Percentiles rank a stretch among this genome's conserved stretches.
phyloP scores from a whole-genome alignment of 495 filamentous ascomycete genomes.

The Neurospora discreta region DNA sequence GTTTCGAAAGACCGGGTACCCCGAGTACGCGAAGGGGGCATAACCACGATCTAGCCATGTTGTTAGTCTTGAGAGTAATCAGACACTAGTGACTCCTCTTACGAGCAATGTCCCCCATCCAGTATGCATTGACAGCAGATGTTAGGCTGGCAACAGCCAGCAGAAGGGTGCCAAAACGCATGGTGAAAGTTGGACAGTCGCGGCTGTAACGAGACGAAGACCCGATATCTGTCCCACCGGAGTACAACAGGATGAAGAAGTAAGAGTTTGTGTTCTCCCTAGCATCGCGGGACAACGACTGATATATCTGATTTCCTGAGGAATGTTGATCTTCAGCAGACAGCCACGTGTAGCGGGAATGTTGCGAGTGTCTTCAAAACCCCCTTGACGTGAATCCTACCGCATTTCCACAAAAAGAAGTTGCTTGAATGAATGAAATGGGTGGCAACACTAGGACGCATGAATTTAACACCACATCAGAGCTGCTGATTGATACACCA shows the following conservation, averaged over 20 bases:
- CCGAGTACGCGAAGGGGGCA: slow-evolving; percentile 31
- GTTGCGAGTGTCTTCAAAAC: too few relatives aligned
- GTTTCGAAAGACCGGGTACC: slow-evolving; percentile 47
- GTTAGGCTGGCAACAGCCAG: slow-evolving; percentile 27
- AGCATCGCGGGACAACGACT: not conserved
- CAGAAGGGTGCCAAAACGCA: slow-evolving; percentile 29
- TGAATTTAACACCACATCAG: not conserved
- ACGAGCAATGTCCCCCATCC: slow-evolving; percentile 34
- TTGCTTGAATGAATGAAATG: not conserved
- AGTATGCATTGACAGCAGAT: slow-evolving; percentile 29
- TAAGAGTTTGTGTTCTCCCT: not conserved
- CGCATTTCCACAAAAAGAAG: not conserved
- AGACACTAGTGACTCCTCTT: slow-evolving; percentile 3
- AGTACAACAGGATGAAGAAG: slow-evolving; percentile 4
- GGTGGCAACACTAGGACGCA: not conserved
- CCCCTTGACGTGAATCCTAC: not conserved
- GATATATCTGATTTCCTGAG: not conserved
- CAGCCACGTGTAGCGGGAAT: not conserved
- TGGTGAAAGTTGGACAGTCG: slow-evolving; percentile 7
- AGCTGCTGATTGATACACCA: not conserved
- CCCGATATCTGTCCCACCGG: not conserved
- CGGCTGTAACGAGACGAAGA: not conserved
- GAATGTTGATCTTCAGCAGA: not conserved
- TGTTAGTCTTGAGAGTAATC: not conserved
- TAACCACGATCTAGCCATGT: slow-evolving; percentile 29